Evolutionary conservation across 129 eudicot genomes (phyloP).

Genomic region (Pseudognaphalium luteoalbum): DNA sequence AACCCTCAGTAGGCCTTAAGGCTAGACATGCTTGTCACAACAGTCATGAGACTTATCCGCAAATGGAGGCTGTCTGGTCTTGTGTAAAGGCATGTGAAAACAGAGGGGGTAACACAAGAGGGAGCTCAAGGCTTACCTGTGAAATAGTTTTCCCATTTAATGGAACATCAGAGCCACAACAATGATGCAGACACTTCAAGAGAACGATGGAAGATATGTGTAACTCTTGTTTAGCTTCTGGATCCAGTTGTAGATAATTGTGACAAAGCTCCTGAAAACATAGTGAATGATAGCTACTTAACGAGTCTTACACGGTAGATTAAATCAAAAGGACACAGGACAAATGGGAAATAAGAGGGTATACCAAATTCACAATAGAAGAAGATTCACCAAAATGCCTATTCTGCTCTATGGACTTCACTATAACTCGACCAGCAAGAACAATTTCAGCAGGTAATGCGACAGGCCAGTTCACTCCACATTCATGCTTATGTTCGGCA

Average conservation of each 20-base stretch:
- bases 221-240: constrained; percentile 65
- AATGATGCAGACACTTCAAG: constrained; percentile 56
- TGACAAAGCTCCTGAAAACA: constrained; percentile 74
- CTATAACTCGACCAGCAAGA: constrained; percentile 73
- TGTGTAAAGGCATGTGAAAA: neutral
- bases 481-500: constrained; percentile 79
- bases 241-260: constrained; percentile 53
- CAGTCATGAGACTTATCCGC: neutral
- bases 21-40: constrained; percentile 8
- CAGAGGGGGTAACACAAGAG: neutral
- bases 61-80: neutral
- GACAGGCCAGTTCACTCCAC: constrained; percentile 88
- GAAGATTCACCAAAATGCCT: constrained; percentile 33
- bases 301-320: constrained; percentile 3
- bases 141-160: constrained; percentile 47
- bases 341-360: constrained; percentile 18
- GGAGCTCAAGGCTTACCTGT: constrained; percentile 41
- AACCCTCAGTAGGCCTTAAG: neutral
- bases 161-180: constrained; percentile 40
- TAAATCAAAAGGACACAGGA: constrained; percentile 9
- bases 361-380: constrained; percentile 53
- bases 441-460: constrained; percentile 82
- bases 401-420: constrained; percentile 48
- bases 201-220: constrained; percentile 72
- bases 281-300: constrained; percentile 21